phyloP scores from a whole-genome alignment of 192 early-diverging fungal species.

The Umbelopsis ramanniana region DNA sequence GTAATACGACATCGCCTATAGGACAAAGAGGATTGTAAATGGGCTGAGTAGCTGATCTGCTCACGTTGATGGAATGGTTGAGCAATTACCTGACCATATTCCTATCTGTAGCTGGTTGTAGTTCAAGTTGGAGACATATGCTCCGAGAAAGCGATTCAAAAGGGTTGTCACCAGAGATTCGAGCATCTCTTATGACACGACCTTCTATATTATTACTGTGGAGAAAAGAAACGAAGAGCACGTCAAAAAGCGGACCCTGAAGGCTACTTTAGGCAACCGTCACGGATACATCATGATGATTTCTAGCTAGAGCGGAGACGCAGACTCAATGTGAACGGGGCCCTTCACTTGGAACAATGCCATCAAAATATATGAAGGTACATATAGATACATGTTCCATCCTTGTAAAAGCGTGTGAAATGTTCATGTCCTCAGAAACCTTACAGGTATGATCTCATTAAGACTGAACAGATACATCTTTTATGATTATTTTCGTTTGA shows the following conservation, averaged over 20 bases:
- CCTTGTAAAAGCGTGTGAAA: too few relatives aligned
- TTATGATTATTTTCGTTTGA: neutral
- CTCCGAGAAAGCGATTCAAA: slow-evolving; percentile 86
- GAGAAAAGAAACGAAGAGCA: slow-evolving; percentile 1
- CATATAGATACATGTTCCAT: too few relatives aligned
- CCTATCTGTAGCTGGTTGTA: slow-evolving; percentile 93
- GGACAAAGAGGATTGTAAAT: neutral
- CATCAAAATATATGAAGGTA: too few relatives aligned
- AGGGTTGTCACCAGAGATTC: slow-evolving; percentile 78
- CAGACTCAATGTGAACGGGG: neutral
- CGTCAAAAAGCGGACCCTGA: slow-evolving; percentile 20
- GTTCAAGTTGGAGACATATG: slow-evolving; percentile 95
- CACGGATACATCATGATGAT: slow-evolving; percentile 1
- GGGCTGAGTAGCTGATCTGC: neutral
- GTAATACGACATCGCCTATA: slow-evolving; percentile 92
- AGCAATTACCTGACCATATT: slow-evolving; percentile 89
- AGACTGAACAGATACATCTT: too few relatives aligned
- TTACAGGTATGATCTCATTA: too few relatives aligned
- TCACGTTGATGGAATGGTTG: neutral
- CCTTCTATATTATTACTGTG: neutral
- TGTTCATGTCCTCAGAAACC: too few relatives aligned
- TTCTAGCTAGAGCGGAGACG: neutral
- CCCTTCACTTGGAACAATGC: too few relatives aligned
- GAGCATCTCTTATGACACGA: slow-evolving; percentile 57
- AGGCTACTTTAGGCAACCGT: neutral